phyloP scores from a whole-genome alignment of 192 early-diverging fungal species.

The Linnemannia schmuckeri region DNA sequence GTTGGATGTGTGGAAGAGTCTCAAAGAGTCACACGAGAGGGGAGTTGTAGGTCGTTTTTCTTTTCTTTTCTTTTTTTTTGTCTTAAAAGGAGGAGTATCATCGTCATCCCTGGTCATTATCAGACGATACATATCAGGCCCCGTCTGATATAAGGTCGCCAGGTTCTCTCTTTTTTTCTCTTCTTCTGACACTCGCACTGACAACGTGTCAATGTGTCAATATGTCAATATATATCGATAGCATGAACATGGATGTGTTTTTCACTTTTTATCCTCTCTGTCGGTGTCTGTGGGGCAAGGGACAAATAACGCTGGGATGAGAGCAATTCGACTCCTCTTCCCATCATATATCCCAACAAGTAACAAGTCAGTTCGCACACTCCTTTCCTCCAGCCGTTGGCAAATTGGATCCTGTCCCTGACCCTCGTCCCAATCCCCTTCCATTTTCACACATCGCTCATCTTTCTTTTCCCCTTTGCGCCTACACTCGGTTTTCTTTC shows the following conservation, averaged over 20 bases:
- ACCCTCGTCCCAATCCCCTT: neutral
- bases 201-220: neutral
- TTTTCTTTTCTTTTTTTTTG: neutral
- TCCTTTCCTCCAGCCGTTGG: neutral
- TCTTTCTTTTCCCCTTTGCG: neutral
- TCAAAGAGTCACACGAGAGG: neutral
- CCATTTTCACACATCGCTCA: neutral
- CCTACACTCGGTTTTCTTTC: neutral
- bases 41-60: neutral
- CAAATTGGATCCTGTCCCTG: neutral
- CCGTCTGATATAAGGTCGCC: neutral
- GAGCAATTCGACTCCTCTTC: neutral
- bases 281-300: neutral
- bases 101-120: neutral
- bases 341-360: neutral
- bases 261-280: neutral
- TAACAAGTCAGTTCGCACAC: neutral
- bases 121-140: neutral
- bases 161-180: neutral
- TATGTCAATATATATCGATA: neutral
- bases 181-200: neutral
- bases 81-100: neutral
- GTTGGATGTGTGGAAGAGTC: neutral
- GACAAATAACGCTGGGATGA: neutral
- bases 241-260: neutral